Evolutionary conservation across 345 rosid genomes (phyloP).

Genomic region (Brassica juncea): DNA sequence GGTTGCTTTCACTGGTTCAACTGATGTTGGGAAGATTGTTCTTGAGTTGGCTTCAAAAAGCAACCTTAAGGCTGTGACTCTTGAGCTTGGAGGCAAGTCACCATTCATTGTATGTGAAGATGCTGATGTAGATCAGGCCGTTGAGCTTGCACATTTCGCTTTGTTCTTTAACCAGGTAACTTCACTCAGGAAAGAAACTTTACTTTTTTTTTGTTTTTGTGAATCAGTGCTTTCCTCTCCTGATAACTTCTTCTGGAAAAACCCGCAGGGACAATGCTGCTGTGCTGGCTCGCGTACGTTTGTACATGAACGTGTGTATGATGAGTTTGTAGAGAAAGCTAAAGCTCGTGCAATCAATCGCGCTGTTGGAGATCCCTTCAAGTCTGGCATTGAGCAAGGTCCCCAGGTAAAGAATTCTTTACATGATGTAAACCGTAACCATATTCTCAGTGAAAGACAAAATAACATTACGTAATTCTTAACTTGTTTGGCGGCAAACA

Average conservation of each 20-base stretch:
- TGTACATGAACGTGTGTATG: slow-evolving; percentile 80
- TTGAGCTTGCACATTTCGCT: slow-evolving; percentile 78
- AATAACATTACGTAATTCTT: slow-evolving; percentile 6
- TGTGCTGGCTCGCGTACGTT: slow-evolving; percentile 94
- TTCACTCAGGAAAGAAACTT: neutral
- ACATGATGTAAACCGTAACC: slow-evolving; percentile 10
- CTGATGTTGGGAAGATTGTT: slow-evolving; percentile 65
- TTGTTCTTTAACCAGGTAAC: slow-evolving; percentile 90
- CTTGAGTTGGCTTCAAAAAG: slow-evolving; percentile 74
- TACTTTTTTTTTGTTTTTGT: neutral
- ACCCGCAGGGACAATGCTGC: slow-evolving; percentile 89
- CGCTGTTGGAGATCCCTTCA: slow-evolving; percentile 86
- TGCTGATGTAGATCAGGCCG: slow-evolving; percentile 90
- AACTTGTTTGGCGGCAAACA: slow-evolving; percentile 31
- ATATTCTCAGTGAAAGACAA: slow-evolving; percentile 7
- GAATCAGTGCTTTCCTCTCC: neutral
- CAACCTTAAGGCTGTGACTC: slow-evolving; percentile 88
- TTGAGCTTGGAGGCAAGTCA: slow-evolving; percentile 99
- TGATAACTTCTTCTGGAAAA: slow-evolving; percentile 4
- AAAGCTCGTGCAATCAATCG: slow-evolving; percentile 72
- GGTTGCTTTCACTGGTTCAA: slow-evolving; percentile 97
- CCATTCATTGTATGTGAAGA: slow-evolving; percentile 94
- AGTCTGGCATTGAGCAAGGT: slow-evolving; percentile 81
- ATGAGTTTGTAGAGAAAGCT: slow-evolving; percentile 87
- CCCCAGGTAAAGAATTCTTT: slow-evolving; percentile 68